phyloP scores from a whole-genome alignment of 176 grass and related monocot genomes.

The Neostapfia colusana region DNA sequence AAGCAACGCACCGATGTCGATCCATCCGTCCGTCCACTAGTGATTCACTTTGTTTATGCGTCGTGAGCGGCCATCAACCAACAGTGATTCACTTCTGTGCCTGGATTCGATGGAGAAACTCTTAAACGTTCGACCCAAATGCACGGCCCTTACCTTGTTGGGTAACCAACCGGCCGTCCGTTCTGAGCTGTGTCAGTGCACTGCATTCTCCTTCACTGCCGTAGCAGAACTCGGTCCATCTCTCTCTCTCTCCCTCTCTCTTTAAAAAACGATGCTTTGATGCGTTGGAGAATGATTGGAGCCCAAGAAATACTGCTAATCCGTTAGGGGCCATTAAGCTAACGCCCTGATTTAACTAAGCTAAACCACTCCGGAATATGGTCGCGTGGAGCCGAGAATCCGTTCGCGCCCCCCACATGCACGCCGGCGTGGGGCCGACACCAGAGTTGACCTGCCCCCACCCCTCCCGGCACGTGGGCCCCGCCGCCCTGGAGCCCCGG shows the following conservation, averaged over 20 bases:
- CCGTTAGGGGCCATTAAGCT: slow-evolving; percentile 7
- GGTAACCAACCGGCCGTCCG: neutral
- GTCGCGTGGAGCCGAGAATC: slow-evolving; percentile 54
- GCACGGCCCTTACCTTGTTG: neutral
- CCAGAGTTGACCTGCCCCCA: slow-evolving; percentile 75
- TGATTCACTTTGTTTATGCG: neutral
- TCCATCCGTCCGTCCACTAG: neutral
- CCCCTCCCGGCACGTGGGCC: slow-evolving; percentile 56
- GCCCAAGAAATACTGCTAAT: slow-evolving; percentile 25
- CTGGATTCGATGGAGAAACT: no score
- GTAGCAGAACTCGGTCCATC: neutral
- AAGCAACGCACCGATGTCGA: neutral
- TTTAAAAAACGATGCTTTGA: neutral
- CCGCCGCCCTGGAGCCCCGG: slow-evolving; percentile 31
- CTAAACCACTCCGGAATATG: slow-evolving; percentile 29
- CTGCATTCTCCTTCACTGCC: neutral
- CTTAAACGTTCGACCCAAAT: no score
- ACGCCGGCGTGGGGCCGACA: slow-evolving; percentile 42
- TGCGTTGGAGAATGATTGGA: slow-evolving; percentile 34
- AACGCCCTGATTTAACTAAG: slow-evolving; percentile 1
- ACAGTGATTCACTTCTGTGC: neutral
- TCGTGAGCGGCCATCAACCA: neutral
- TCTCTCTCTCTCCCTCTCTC: no score
- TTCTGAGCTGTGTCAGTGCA: neutral
- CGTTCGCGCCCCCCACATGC: slow-evolving; percentile 43